Percentiles rank a stretch among this genome's conserved stretches.
Evolutionary conservation across 2,329 filamentous ascomycete species (phyloP).

Genomic region (Pseudocercospora cruenta): DNA sequence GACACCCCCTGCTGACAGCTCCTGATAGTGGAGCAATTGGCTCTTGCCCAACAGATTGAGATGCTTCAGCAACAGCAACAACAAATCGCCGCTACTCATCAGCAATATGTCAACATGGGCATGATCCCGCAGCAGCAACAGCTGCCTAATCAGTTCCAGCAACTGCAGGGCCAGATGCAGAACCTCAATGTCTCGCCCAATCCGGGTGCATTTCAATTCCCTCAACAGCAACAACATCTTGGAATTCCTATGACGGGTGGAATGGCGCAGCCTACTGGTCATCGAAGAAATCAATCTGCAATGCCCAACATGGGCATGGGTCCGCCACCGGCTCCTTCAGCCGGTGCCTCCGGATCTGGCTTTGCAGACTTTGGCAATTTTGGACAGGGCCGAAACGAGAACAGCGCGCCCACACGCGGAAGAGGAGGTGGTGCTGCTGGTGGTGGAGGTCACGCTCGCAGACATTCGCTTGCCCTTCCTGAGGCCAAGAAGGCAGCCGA

Average conservation of each 20-base stretch:
- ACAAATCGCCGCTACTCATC: conserved; percentile 92
- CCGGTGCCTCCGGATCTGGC: conserved; percentile 73
- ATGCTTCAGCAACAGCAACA: conserved; percentile 96
- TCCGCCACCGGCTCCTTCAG: conserved; percentile 77
- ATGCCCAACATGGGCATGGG: conserved; percentile 91
- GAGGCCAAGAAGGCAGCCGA: conserved; percentile 98
- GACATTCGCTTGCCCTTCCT: conserved; percentile 90
- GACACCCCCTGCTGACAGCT: conserved; percentile 37
- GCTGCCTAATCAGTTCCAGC: conserved; percentile 75
- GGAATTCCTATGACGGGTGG: conserved; percentile 71
- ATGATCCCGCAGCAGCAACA: conserved; percentile 87
- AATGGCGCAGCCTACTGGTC: conserved; percentile 77
- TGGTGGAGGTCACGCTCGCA: conserved; percentile 80
- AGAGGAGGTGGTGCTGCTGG: conserved; percentile 71
- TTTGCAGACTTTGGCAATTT: conserved; percentile 76
- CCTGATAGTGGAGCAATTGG: conserved; percentile 85
- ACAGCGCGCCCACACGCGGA: conserved; percentile 67
- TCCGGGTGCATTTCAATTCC: conserved; percentile 81
- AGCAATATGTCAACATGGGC: conserved; percentile 97
- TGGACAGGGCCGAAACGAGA: conserved; percentile 60
- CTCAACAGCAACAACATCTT: conserved; percentile 68
- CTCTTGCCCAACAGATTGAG: conserved; percentile 97
- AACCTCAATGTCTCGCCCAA: conserved; percentile 71
- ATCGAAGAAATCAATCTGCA: conserved; percentile 97
- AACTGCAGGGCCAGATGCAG: conserved; percentile 76